A percentile compares a stretch with the other conserved stretches of the same genome.
Conservation (phyloP, 352 stramenopile species). For the Phytophthora foliorum region DNA sequence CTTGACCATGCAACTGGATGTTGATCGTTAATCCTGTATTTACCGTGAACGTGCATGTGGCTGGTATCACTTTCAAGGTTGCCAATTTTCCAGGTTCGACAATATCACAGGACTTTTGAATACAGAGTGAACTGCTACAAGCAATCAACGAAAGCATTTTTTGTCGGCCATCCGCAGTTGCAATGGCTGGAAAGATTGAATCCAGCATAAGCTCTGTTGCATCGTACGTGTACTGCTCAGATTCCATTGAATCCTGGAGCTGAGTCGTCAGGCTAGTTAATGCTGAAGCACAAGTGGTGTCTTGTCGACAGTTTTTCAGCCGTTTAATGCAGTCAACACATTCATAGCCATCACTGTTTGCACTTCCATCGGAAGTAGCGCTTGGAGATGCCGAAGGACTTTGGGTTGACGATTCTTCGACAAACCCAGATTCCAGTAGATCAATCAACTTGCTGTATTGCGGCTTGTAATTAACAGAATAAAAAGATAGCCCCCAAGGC, state of each 20-base stretch:
- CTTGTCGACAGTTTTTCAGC: constrained; percentile 1
- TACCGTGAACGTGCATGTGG: neutral
- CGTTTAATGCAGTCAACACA: neutral
- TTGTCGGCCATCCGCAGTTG: neutral
- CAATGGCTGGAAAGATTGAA: neutral
- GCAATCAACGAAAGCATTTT: neutral
- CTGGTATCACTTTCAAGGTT: neutral
- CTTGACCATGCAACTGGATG: neutral
- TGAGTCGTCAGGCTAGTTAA: neutral
- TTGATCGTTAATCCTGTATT: neutral
- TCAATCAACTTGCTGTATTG: neutral
- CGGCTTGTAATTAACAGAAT: neutral
- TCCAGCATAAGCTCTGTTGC: neutral
- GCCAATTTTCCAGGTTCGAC: neutral
- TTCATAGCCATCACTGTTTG: neutral
- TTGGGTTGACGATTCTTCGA: neutral
- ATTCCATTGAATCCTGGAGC: neutral
- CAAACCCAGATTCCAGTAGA: neutral
- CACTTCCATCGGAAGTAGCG: neutral
- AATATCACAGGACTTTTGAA: neutral
- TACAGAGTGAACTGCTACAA: neutral
- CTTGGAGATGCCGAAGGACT: neutral
- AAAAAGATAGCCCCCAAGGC: neutral
- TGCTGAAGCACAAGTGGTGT: neutral
- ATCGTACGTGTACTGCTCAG: neutral